Conservation (phyloP, 192 early-diverging fungal genomes). For the Chytriomyces sp. region DNA sequence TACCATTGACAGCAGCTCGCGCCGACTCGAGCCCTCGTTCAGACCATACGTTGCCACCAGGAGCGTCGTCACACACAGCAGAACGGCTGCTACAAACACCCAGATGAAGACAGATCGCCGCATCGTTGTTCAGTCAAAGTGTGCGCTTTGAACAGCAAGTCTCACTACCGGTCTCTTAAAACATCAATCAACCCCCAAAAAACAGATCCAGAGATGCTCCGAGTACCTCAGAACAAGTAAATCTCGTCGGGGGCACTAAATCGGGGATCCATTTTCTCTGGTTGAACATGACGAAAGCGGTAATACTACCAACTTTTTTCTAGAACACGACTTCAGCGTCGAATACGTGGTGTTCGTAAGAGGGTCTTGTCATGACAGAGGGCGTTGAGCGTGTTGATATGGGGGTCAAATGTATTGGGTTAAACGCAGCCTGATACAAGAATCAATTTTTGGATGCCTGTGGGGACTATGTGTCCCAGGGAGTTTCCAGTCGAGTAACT, state of each 20-base stretch:
- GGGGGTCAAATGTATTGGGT: constrained; percentile 28
- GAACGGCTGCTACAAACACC: too few relatives aligned
- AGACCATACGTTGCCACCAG: too few relatives aligned
- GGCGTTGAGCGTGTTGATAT: constrained; percentile 31
- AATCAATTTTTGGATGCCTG: not conserved
- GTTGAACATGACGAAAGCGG: constrained; percentile 35
- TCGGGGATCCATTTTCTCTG: constrained; percentile 34
- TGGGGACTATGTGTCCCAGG: not conserved
- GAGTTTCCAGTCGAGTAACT: not conserved
- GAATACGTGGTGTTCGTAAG: constrained; percentile 47
- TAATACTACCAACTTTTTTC: constrained; percentile 35
- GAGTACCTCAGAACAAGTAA: constrained; percentile 43
- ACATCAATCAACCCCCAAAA: not conserved
- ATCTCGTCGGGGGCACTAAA: constrained; percentile 43
- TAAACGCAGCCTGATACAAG: constrained; percentile 37
- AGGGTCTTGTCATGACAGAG: constrained; percentile 27
- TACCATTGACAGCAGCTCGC: too few relatives aligned
- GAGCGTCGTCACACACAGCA: too few relatives aligned
- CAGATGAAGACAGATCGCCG: too few relatives aligned
- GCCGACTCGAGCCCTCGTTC: too few relatives aligned
- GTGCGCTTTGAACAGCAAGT: too few relatives aligned
- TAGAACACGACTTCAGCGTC: constrained; percentile 47
- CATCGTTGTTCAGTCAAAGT: too few relatives aligned
- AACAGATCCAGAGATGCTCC: constrained; percentile 5
- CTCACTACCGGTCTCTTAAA: too few relatives aligned